These are phyloP conservation scores for Penicillium odoratum DNA, from an alignment of 495 filamentous ascomycete genomes.

Conservation along the genomic window DNA sequence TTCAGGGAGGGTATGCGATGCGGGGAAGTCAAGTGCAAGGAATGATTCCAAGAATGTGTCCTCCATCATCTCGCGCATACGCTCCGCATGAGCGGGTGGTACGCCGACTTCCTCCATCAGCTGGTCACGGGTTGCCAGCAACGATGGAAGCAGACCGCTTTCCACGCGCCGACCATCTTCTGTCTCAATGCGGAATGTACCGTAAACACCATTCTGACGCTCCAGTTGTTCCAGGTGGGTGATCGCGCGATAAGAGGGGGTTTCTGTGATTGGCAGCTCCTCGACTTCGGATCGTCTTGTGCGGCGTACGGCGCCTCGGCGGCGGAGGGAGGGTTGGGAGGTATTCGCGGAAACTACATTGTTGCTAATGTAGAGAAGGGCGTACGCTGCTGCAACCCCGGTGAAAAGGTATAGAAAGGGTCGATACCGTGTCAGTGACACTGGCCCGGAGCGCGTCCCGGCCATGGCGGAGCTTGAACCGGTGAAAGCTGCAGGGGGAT, in stretches of 20 bases:
- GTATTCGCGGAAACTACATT: conserved; percentile 33
- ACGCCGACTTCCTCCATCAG: conserved; percentile 48
- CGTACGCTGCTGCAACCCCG: conserved; percentile 50
- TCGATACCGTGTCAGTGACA: conserved; percentile 48
- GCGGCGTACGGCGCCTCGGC: conserved; percentile 49
- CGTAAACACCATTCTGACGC: conserved; percentile 48
- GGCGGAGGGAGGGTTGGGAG: conserved; percentile 37
- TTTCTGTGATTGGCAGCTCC: conserved; percentile 25
- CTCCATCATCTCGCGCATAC: conserved; percentile 53
- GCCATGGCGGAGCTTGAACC: conserved; percentile 34
- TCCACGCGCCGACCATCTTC: conserved; percentile 50
- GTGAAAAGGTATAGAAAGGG: conserved; percentile 51
- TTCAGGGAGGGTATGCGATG: conserved; percentile 36
- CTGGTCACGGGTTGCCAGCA: conserved; percentile 47
- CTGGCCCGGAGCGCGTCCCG: conserved; percentile 33
- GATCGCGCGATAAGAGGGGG: conserved; percentile 44
- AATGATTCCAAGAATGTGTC: conserved; percentile 51
- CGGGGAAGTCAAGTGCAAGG: conserved; percentile 47
- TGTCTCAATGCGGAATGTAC: conserved; percentile 50
- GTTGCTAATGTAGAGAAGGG: conserved; percentile 47
- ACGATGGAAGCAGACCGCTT: conserved; percentile 46
- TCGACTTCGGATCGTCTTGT: conserved; percentile 34
- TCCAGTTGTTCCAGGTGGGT: conserved; percentile 47
- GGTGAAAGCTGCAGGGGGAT: conserved; percentile 18
- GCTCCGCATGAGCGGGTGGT: conserved; percentile 41